phyloP scores from a whole-genome alignment of 805 yeast genomes.

The Groenewaldozyma tartarivorans region DNA sequence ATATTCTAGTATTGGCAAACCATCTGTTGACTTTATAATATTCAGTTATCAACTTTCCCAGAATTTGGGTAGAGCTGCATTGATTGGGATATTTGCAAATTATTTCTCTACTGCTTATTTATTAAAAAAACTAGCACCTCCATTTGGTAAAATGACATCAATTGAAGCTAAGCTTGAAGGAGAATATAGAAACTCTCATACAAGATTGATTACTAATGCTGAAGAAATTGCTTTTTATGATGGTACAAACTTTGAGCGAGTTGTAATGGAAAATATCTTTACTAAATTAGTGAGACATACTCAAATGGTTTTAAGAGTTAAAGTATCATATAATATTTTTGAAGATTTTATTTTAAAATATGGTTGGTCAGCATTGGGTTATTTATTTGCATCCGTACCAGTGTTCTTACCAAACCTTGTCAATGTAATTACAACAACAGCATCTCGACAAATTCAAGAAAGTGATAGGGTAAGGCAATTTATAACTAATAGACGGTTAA shows the following conservation, averaged over 20 bases:
- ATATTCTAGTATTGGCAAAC: constrained; percentile 86
- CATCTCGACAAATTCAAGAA: constrained; percentile 18
- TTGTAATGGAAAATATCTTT: constrained; percentile 53
- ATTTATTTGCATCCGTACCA: constrained; percentile 81
- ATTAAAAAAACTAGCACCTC: constrained; percentile 67
- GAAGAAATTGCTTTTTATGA: constrained; percentile 94
- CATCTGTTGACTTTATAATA: constrained; percentile 74
- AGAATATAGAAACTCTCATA: constrained; percentile 75
- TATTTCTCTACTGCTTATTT: constrained; percentile 72
- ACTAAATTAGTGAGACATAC: constrained; percentile 46
- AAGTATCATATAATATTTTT: constrained; percentile 59
- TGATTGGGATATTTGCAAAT: constrained; percentile 70
- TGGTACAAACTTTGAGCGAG: constrained; percentile 72
- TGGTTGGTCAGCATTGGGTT: constrained; percentile 95
- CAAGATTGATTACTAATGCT: constrained; percentile 75
- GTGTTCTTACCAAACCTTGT: constrained; percentile 52
- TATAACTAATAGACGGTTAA: constrained; percentile 79
- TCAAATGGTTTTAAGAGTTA: constrained; percentile 43
- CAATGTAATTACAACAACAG: constrained; percentile 13
- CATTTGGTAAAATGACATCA: constrained; percentile 71
- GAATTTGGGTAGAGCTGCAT: constrained; percentile 80
- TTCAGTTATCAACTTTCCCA: constrained; percentile 78
- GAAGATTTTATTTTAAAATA: constrained; percentile 85
- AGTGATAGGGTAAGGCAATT: constrained; percentile 67
- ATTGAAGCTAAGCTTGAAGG: constrained; percentile 75